phyloP scores from a whole-genome alignment of 768 basidiomycete species.

The Serendipita sp. region DNA sequence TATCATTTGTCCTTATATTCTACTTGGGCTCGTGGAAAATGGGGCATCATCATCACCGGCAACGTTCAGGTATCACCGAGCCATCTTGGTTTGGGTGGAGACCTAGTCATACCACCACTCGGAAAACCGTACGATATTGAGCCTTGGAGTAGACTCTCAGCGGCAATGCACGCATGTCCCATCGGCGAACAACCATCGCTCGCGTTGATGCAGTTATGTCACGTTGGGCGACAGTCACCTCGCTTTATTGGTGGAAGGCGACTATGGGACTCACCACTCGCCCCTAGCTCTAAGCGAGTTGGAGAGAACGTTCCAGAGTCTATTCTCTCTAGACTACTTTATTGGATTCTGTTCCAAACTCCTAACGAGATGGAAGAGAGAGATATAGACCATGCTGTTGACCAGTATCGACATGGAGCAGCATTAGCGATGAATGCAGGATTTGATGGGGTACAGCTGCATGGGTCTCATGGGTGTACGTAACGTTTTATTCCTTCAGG shows the following conservation, averaged over 20 bases:
- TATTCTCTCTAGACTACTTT: constrained; percentile 25
- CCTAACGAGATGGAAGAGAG: constrained; percentile 40
- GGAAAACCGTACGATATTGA: constrained; percentile 16
- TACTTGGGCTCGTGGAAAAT: constrained; percentile 56
- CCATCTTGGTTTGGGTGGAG: constrained; percentile 59
- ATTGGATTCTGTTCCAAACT: constrained; percentile 41
- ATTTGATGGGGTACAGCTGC: constrained; percentile 78
- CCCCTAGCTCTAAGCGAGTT: constrained; percentile 41
- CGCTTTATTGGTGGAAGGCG: constrained; percentile 54
- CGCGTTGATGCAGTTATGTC: constrained; percentile 71
- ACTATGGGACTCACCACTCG: constrained; percentile 44
- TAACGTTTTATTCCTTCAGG: constrained; percentile 11
- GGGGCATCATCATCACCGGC: constrained; percentile 84
- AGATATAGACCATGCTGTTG: constrained; percentile 48
- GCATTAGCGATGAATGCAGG: constrained; percentile 45
- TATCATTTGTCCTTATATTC: constrained; percentile 51
- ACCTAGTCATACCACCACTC: constrained; percentile 39
- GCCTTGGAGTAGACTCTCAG: constrained; percentile 24
- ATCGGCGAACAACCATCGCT: neutral
- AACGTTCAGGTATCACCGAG: constrained; percentile 52
- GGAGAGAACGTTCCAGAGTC: constrained; percentile 13
- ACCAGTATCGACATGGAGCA: constrained; percentile 53
- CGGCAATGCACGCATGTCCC: constrained; percentile 28
- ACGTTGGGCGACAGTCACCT: constrained; percentile 68
- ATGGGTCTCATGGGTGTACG: constrained; percentile 76